Evolutionary conservation across 2,329 filamentous ascomycete species (phyloP), one percentile per base, ranked within the genome.

Genomic region (Neophaeococcomyces mojaviensis): DNA sequence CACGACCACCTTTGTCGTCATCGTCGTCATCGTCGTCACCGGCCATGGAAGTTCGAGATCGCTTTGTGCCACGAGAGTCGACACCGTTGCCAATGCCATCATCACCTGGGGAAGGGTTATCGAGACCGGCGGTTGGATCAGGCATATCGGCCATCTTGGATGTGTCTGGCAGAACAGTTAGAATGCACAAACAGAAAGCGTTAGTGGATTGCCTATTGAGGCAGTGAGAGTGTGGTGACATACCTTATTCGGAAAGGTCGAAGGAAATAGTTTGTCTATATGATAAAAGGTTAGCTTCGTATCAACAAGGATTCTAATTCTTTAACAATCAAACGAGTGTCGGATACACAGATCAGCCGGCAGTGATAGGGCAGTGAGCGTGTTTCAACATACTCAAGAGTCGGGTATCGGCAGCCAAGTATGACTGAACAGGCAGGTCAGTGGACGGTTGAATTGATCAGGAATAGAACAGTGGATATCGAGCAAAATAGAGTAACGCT

Each of bases 1-100:
- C 92, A 69, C 92, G 89, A 64, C 88, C 88, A 54, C 88, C 88
- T 81, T 97, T 97, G 69, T 96, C 90, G 59, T 95, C 89, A 59
- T 97, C 89, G 55, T 97, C 92, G 56, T 97, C 90, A 57, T 97
- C 92, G 64, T 97, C 92, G 65, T 97, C 90, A 61, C 82, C 82
- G 44, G 82, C 78, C 59, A 84, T 72, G 61, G 71, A 83, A 54
- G 86, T 81, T 64, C 92, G 87, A 68, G 78, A 79, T 60, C 90
- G 88, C 78, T 97, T 97, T 70, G 88, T 79, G 66, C 88, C 88
- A 65, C 89, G 87, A 68, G 72, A 78, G 63, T 89, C 85, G 56
- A 70, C 66, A 59, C 84, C 85, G 72, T 89, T 88, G 69, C 84
- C 84, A 59, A 57, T 60, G 55, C 59, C 62, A 58, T 88, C 84